These are phyloP conservation scores for Spathaspora boniae DNA, from an alignment of 805 yeast species.

Conservation along the genomic window DNA sequence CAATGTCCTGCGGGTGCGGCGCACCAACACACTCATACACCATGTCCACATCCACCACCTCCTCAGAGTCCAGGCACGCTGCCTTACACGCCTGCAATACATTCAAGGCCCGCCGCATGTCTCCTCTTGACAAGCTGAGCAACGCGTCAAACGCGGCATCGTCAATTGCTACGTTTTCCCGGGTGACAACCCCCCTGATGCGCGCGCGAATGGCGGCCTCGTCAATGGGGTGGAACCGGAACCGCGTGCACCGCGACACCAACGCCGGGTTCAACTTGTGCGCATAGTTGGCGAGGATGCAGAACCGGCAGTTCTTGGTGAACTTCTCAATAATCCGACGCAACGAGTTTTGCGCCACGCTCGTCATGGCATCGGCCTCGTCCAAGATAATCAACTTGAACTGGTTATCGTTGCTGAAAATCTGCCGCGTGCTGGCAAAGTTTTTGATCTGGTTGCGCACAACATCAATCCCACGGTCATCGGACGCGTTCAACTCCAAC, in stretches of 20 bases:
- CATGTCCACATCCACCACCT: slow-evolving; percentile 64
- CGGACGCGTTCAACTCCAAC: slow-evolving; percentile 91
- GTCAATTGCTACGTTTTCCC: slow-evolving; percentile 59
- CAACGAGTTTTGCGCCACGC: slow-evolving; percentile 79
- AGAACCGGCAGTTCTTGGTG: slow-evolving; percentile 91
- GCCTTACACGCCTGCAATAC: slow-evolving; percentile 93
- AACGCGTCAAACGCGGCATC: slow-evolving; percentile 63
- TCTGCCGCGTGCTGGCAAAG: slow-evolving; percentile 94
- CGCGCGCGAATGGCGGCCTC: slow-evolving; percentile 66
- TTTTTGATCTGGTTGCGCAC: slow-evolving; percentile 97
- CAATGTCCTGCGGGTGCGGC: slow-evolving; percentile 85
- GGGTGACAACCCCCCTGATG: slow-evolving; percentile 61
- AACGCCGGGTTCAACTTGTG: slow-evolving; percentile 95
- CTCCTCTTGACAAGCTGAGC: slow-evolving; percentile 79
- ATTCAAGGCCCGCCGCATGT: slow-evolving; percentile 92
- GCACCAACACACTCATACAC: slow-evolving; percentile 95
- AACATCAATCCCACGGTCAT: slow-evolving; percentile 96
- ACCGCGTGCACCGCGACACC: slow-evolving; percentile 90
- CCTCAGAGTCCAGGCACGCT: slow-evolving; percentile 42
- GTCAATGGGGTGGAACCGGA: slow-evolving; percentile 82
- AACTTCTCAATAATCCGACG: slow-evolving; percentile 87
- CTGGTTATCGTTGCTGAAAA: slow-evolving; percentile 61
- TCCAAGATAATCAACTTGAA: slow-evolving; percentile 90
- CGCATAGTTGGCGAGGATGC: slow-evolving; percentile 92
- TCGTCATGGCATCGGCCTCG: slow-evolving; percentile 95